phyloP scores from a whole-genome alignment of 2,329 filamentous ascomycete genomes.

The Pseudocercospora musae region DNA sequence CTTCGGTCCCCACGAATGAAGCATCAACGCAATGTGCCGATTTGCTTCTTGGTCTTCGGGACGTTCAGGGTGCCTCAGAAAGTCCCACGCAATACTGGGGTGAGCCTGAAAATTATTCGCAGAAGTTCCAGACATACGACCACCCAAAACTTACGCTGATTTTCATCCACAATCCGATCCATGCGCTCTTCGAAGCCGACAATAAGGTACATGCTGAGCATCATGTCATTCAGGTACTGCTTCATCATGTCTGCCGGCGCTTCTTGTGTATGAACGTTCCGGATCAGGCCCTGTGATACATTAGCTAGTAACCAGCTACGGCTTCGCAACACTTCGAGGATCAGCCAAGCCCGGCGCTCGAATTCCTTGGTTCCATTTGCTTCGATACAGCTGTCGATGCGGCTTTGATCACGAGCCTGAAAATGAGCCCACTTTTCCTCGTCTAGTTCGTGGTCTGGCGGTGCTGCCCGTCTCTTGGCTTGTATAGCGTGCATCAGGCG shows the following conservation, averaged over 20 bases:
- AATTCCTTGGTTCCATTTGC: background rate
- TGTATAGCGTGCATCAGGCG: background rate
- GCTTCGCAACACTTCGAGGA: background rate
- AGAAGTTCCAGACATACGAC: background rate
- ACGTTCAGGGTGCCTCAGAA: background rate
- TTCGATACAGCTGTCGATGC: background rate
- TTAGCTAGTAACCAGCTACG: background rate
- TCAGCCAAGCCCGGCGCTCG: background rate
- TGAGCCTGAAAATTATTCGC: background rate
- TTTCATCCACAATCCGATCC: background rate
- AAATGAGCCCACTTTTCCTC: background rate
- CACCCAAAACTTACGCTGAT: background rate
- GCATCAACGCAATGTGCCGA: background rate
- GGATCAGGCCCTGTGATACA: background rate
- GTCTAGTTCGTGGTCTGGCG: background rate
- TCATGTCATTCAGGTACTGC: background rate
- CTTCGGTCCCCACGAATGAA: background rate
- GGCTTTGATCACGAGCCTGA: background rate
- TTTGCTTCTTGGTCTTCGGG: background rate
- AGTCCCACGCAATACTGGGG: background rate
- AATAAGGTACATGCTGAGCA: background rate
- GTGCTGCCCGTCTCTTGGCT: background rate
- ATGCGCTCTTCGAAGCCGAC: background rate
- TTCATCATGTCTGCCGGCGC: background rate
- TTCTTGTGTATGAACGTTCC: background rate